Evolutionary conservation across 2,329 filamentous ascomycete genomes (phyloP), one percentile per base, ranked within the genome.

Genomic region (Fusarium mundagurra): DNA sequence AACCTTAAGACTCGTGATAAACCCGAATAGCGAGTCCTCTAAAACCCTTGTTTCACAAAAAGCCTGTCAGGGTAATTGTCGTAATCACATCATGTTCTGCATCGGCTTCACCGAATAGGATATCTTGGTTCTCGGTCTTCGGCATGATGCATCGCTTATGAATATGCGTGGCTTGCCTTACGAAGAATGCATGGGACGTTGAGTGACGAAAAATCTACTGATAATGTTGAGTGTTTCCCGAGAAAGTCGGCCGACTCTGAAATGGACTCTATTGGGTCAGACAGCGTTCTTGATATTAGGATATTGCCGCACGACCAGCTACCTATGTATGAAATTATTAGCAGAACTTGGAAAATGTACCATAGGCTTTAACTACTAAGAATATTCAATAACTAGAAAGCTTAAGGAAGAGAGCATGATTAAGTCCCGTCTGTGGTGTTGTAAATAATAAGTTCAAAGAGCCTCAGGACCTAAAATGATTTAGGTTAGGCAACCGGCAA

Each of bases 111-210:
- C 50, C 29, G 29, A 22, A 45, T 41, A 20, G 20, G 5, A 33
- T n/a, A 27, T 45, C n/a, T 41, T 17, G 53, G 50, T 57, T 43
- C 34, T 70, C 64, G 41, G 60, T 39, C 31, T 58, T 67, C 51
- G 55, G 55, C 39, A 41, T 61, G 24, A 34, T 65, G 51, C 43
- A 60, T 58, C 39, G 70, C 70, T 71, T 67, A 71, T 50, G 33
- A 71, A 66, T 53, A 24, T 14, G 27, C 29, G 65, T 67, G 66
- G 71, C 70, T 71, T 73, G 57, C 47, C 38, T 73, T 65, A 67
- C 70, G 43, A 73, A 73, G 38, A 55, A 71, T 73, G 57, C 57
- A 60, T 71, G 47, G 47, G 53, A 71, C 54, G 33, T 62, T 60
- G 48, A 59, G 41, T 29, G 51, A 54, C 33, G 31, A 38, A 43